Conservation (phyloP, 2,329 filamentous ascomycete genomes). For the Aspergillus viridinutans region DNA sequence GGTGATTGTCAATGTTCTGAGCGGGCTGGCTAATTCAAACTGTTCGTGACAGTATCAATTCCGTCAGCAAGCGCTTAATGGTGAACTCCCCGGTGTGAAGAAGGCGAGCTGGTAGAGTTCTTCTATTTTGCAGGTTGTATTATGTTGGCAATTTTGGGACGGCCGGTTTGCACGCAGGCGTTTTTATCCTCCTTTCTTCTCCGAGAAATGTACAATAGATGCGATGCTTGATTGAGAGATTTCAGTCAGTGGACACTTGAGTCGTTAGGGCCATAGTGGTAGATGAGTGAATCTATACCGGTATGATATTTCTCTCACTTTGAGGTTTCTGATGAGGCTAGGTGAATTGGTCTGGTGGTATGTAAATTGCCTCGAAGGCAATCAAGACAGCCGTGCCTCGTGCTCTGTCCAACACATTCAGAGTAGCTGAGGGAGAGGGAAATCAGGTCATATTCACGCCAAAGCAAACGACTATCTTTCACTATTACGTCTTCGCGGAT, state of each 20-base stretch:
- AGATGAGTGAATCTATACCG: not conserved
- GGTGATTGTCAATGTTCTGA: not conserved
- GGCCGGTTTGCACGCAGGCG: conserved; percentile 22
- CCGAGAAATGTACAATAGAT: conserved; percentile 14
- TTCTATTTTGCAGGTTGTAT: conserved; percentile 5
- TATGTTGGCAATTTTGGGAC: conserved; percentile 16
- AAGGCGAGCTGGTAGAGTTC: conserved; percentile 84
- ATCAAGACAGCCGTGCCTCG: not conserved
- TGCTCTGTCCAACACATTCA: not conserved
- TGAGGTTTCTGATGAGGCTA: not conserved
- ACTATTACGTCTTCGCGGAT: not conserved
- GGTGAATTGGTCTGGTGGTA: not conserved
- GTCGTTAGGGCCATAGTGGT: not conserved
- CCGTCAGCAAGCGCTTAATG: conserved; percentile 78
- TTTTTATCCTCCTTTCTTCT: conserved; percentile 18
- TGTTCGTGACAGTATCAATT: conserved; percentile 71
- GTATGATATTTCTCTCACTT: not conserved
- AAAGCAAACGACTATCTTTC: not conserved
- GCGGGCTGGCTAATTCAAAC: conserved; percentile 15
- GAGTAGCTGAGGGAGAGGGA: not conserved
- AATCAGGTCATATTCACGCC: not conserved
- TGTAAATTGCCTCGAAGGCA: not conserved
- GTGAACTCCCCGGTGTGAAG: conserved; percentile 84
- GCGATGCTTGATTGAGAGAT: not conserved
- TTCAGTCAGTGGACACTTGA: not conserved